Percentiles rank a stretch among this genome's conserved stretches.
phyloP scores from a whole-genome alignment of 345 rosid genomes.

The Salix arbutifolia region DNA sequence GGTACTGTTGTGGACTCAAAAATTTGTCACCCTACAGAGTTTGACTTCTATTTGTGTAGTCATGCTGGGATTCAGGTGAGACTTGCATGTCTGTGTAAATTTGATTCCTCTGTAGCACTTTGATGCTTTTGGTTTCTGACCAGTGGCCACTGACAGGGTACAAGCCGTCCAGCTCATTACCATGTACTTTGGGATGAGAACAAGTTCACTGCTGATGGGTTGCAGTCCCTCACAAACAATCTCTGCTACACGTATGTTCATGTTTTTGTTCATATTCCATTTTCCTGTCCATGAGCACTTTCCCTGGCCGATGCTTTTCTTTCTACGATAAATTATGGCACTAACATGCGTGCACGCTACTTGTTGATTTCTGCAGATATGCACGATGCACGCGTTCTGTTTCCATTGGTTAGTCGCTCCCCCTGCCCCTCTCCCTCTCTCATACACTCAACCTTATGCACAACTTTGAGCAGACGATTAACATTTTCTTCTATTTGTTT shows the following conservation, averaged over 20 bases:
- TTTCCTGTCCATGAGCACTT: neutral
- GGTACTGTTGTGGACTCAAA: slow-evolving; percentile 98
- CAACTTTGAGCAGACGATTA: neutral
- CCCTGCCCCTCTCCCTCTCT: neutral
- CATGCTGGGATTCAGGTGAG: slow-evolving; percentile 96
- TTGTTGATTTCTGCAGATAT: slow-evolving; percentile 43
- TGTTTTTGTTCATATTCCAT: neutral
- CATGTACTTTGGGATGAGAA: slow-evolving; percentile 99
- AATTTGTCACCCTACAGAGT: slow-evolving; percentile 96
- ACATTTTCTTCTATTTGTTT: neutral
- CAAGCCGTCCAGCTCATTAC: slow-evolving; percentile 96
- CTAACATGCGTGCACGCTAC: neutral
- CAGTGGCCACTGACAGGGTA: slow-evolving; percentile 49
- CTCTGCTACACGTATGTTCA: slow-evolving; percentile 83
- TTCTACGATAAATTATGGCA: neutral
- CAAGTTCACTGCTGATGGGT: slow-evolving; percentile 87
- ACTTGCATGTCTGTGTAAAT: neutral
- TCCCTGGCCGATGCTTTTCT: neutral
- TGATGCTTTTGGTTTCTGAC: neutral
- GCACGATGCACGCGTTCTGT: slow-evolving; percentile 98
- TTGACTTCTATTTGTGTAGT: slow-evolving; percentile 93
- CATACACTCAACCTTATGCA: too few relatives aligned
- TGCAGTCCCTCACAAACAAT: slow-evolving; percentile 88
- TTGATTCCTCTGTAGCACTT: neutral
- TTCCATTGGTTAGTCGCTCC: slow-evolving; percentile 62